Base-by-base conservation (phyloP, 2,329 filamentous ascomycete genomes). In the Penicillium nordicum region DNA sequence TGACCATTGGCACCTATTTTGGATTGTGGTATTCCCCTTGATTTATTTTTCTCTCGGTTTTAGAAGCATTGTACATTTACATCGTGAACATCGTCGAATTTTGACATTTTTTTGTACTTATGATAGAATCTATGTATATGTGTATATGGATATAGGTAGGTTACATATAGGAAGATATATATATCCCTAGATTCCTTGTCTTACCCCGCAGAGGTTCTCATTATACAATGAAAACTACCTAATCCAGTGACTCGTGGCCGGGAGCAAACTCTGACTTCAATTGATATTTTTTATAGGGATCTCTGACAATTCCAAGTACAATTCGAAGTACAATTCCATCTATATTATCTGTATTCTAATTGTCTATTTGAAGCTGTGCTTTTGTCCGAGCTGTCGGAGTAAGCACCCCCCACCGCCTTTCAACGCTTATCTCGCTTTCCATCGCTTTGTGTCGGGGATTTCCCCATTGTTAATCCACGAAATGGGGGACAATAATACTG, bases 341-440 rank as follows among this genome's bases (percentile, higher is more conserved):
- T 49, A 42, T 34, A 32, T 18, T 52, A 16, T 43, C n/a, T 34
- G 10, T 11, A 27, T 27, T 45, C 36, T 48, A 36, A 30, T 49
- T 18, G 14, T 57, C 27, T 46, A 40, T 21, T 30, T 30, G 8
- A 18, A 5, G 29, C 29, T 7, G 16, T 38, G 34, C n/a, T 47
- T 50, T 25, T 55, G 53, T 32, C 32, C 38, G 41, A 58, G 16
- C 18, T 44, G 53, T 61, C 57, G 62, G 60, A 53, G 52, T 63
- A 61, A 63, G 50, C 6, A 50, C 6, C 40, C 65, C 70, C 72
- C 69, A 68, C 69, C 70, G 69, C 69, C 69, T 45, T 51, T 70
- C 67, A 54, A 63, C 52, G 61, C 68, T 68, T 67, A 65, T 66
- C 63, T 74, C 72, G 72, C 71, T 74, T 74, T 74, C 71, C 72